Conservation (phyloP, 441 rosid species). For the Erodium chrysanthum region DNA sequence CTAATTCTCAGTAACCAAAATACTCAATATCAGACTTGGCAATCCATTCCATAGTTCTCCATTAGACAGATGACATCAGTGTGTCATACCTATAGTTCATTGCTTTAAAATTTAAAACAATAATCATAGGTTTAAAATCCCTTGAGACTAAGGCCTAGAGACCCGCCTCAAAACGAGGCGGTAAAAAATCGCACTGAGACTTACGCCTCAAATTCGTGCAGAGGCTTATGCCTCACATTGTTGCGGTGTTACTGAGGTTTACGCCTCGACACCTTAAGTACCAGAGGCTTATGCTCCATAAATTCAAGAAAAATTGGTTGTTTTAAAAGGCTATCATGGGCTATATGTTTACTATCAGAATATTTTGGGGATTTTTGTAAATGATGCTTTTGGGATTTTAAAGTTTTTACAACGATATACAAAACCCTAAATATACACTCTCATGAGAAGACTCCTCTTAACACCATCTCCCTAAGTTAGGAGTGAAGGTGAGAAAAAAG, state of each 20-base stretch:
- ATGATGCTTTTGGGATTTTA: neutral
- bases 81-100: too few relatives aligned
- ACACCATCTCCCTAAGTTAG: too few relatives aligned
- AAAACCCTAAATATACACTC: too few relatives aligned
- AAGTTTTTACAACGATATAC: neutral
- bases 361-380: neutral
- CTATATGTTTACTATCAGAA: neutral
- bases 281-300: neutral
- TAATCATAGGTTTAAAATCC: too few relatives aligned
- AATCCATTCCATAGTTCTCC: too few relatives aligned
- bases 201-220: too few relatives aligned
- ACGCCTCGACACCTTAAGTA: neutral
- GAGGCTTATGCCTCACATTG: neutral
- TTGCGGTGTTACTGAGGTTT: neutral
- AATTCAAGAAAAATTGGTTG: neutral
- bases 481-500: neutral
- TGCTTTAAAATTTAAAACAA: too few relatives aligned
- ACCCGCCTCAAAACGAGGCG: neutral
- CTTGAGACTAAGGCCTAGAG: too few relatives aligned
- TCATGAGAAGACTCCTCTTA: too few relatives aligned
- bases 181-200: neutral
- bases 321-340: neutral
- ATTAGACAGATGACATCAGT: too few relatives aligned
- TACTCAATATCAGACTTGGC: too few relatives aligned
- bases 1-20: too few relatives aligned